Conservation (phyloP, 495 filamentous ascomycete genomes). For the Pyrenula massariospora region DNA sequence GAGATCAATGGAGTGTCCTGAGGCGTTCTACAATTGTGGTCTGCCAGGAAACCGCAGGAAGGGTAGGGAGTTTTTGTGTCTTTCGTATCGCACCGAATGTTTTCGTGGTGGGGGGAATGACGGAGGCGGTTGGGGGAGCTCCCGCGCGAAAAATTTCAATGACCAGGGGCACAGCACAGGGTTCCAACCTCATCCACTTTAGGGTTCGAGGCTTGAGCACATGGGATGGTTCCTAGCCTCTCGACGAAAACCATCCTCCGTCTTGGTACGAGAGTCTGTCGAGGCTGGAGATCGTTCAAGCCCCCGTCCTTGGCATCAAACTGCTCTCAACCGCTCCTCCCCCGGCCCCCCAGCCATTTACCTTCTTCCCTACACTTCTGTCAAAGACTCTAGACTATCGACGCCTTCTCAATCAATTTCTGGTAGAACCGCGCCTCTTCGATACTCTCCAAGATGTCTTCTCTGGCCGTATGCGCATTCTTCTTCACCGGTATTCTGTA, state of each 20-base stretch:
- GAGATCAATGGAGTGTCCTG: too few relatives aligned
- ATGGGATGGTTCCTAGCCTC: neutral
- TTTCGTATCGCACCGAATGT: neutral
- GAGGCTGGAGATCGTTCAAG: neutral
- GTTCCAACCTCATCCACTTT: too few relatives aligned
- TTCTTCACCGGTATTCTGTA: slow-evolving; percentile 55
- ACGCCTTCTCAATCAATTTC: slow-evolving; percentile 19
- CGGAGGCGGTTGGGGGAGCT: neutral
- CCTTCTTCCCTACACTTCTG: too few relatives aligned
- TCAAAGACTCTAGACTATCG: neutral
- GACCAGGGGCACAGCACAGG: neutral
- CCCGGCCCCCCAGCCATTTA: too few relatives aligned
- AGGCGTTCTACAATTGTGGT: too few relatives aligned
- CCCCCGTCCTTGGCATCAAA: neutral
- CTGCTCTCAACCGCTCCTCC: neutral
- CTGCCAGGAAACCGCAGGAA: neutral
- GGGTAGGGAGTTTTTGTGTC: neutral
- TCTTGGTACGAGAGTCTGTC: neutral
- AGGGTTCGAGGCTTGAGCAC: too few relatives aligned
- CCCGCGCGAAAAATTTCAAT: neutral
- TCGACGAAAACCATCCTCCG: neutral
- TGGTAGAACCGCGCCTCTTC: slow-evolving; percentile 76
- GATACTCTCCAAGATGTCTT: slow-evolving; percentile 93
- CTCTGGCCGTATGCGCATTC: slow-evolving; percentile 65
- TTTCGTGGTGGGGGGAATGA: neutral